Evolutionary conservation across 192 early-diverging fungal genomes (phyloP).

Genomic region (Coemansia sp.): DNA sequence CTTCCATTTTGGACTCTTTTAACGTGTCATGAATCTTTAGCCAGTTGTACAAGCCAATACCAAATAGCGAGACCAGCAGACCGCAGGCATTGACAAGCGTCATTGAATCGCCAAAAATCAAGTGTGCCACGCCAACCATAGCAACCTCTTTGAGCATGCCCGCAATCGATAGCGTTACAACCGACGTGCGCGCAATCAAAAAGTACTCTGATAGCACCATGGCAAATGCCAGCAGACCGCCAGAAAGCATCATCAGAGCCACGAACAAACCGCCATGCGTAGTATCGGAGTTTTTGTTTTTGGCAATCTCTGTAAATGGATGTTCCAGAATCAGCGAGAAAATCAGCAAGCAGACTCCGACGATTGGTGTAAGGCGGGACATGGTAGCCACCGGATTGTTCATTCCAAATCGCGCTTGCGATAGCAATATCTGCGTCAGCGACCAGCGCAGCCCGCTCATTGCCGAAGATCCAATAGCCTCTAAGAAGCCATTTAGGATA

Average conservation of each 20-base stretch:
- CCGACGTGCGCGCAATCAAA: constrained; percentile 79
- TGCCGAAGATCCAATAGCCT: constrained; percentile 76
- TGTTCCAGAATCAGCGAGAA: constrained; percentile 69
- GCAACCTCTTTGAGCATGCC: constrained; percentile 88
- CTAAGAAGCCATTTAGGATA: constrained; percentile 70
- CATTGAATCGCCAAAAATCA: constrained; percentile 83
- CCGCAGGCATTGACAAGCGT: constrained; percentile 75
- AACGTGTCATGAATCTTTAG: constrained; percentile 60
- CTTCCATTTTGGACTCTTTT: neutral
- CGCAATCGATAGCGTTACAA: constrained; percentile 84
- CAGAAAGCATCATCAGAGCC: constrained; percentile 59
- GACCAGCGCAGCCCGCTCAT: constrained; percentile 90
- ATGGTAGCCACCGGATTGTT: constrained; percentile 88
- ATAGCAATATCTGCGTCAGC: constrained; percentile 81
- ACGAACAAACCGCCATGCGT: constrained; percentile 18
- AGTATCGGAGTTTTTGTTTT: constrained; percentile 33
- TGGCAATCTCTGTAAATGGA: constrained; percentile 33
- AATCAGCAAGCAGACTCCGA: constrained; percentile 64
- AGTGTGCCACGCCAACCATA: constrained; percentile 69
- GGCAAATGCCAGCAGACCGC: constrained; percentile 81
- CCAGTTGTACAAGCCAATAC: constrained; percentile 77
- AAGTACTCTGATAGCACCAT: constrained; percentile 88
- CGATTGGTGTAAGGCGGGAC: constrained; percentile 78
- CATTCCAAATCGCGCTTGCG: constrained; percentile 72
- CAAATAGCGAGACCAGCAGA: constrained; percentile 75